These are phyloP conservation scores for Euclidium syriacum DNA, from an alignment of 345 rosid species.

Conservation along the genomic window DNA sequence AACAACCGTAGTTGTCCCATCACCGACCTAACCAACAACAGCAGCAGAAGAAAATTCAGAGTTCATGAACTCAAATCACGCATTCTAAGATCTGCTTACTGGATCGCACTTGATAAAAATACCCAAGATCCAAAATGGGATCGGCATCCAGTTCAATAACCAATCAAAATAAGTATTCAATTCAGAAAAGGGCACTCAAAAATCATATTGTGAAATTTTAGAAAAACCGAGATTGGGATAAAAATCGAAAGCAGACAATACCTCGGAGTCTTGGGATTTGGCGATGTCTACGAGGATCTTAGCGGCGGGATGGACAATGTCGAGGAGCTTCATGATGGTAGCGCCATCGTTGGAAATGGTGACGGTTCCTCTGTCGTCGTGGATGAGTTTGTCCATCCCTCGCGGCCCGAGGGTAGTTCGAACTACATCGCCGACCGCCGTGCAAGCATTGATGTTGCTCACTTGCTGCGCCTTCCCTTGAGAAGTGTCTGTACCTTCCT, in stretches of 20 bases:
- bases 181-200: neutral
- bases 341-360: constrained; percentile 99
- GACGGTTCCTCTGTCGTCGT: constrained; percentile 86
- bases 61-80: neutral
- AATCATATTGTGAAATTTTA: neutral
- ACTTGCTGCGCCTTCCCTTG: constrained; percentile 94
- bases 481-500: constrained; percentile 97
- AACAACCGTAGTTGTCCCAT: constrained; percentile 97
- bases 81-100: constrained; percentile 14
- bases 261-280: constrained; percentile 99
- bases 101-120: neutral
- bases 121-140: constrained; percentile 4
- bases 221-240: neutral
- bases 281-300: constrained; percentile 99
- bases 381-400: constrained; percentile 99
- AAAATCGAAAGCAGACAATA: constrained; percentile 5
- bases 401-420: constrained; percentile 95
- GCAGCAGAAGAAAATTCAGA: neutral
- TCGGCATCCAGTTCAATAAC: neutral
- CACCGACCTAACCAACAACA: constrained; percentile 66
- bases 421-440: constrained; percentile 81
- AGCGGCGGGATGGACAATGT: constrained; percentile 92
- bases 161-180: neutral
- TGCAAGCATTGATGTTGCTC: constrained; percentile 97
- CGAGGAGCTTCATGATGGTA: constrained; percentile 96